Evolutionary conservation across 345 rosid genomes (phyloP), one percentile per base, ranked within the genome.

Genomic region (Hypericum androsaemum): DNA sequence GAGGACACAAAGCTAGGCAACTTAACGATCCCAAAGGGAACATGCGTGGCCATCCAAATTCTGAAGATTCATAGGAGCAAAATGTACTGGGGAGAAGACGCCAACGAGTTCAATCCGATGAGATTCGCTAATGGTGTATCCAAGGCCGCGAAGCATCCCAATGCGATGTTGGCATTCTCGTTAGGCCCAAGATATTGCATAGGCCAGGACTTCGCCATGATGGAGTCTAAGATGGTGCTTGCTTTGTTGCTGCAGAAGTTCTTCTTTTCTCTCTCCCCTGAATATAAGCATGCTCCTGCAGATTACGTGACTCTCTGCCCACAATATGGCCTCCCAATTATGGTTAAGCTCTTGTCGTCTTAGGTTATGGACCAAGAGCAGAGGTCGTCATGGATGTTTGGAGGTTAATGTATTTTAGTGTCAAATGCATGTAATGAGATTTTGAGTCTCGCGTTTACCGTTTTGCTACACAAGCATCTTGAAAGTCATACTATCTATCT

Each of bases 281-380:
- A 74, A 17, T 90, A 90, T 53, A 77, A 70, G 60, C 96, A 87
- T 41, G 87, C 95, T 5, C 95, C 98, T 1, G 77, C 83, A 12
- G 80, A 77, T 60, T 69, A 74, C 50, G 68, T 90, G 75, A 62
- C 77, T 37, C 66, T 90, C 12, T 77, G 82, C 65, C 98, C 96
- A 15, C 95, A 84, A 53, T 63, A 73, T 38, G 98, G 95, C 7
- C 87, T 92, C 7, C 98, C 92, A 4, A 63, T 82, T 62, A 79
- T 71, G 7, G 6, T 56, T 37, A 44, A 28, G 47, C 65, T 47
- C 12, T 15, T 55, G 35, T 42, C 8, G 12, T 38, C 2, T 22
- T 4, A 22, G 32, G 4, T 22, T 22, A 22, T 22, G n/a, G n/a
- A n/a, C n/a, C n/a, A n/a, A n/a, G n/a, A 1, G 32, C 32, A 22